Evolutionary conservation across 345 rosid species (phyloP).

Genomic region (Gossypium bickii): DNA sequence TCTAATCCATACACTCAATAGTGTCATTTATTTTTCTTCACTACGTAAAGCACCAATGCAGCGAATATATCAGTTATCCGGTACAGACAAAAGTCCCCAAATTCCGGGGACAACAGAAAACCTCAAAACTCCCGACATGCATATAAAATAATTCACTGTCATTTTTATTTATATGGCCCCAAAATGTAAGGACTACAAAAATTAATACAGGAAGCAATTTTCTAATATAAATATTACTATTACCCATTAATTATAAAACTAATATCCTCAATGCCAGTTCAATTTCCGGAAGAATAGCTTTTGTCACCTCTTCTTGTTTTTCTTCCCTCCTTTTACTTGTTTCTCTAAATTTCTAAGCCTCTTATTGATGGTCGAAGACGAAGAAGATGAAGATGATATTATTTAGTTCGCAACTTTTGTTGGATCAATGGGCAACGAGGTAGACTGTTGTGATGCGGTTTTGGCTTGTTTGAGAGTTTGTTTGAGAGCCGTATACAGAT

Average conservation of each 20-base stretch:
- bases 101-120: not conserved
- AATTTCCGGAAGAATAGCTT: not conserved
- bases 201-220: not conserved
- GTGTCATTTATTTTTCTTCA: not conserved
- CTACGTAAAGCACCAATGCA: not conserved
- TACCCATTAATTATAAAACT: not conserved
- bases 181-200: not conserved
- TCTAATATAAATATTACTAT: not conserved
- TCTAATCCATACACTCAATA: too few relatives aligned
- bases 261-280: not conserved
- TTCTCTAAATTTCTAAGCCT: conserved; percentile 71
- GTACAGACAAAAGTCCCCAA: not conserved
- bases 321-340: conserved; percentile 75
- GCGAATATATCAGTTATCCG: not conserved
- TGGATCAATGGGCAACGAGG: conserved; percentile 33
- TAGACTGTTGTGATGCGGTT: conserved; percentile 23
- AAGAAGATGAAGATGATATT: conserved; percentile 30
- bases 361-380: conserved; percentile 55
- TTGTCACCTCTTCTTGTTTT: conserved; percentile 60
- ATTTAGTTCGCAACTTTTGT: conserved; percentile 33
- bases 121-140: not conserved
- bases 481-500: conserved; percentile 55
- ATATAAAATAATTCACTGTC: not conserved
- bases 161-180: not conserved
- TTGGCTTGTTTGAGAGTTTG: conserved; percentile 47